Evolutionary conservation across 2,329 filamentous ascomycete genomes (phyloP).

Genomic region (Sporothrix pallida): DNA sequence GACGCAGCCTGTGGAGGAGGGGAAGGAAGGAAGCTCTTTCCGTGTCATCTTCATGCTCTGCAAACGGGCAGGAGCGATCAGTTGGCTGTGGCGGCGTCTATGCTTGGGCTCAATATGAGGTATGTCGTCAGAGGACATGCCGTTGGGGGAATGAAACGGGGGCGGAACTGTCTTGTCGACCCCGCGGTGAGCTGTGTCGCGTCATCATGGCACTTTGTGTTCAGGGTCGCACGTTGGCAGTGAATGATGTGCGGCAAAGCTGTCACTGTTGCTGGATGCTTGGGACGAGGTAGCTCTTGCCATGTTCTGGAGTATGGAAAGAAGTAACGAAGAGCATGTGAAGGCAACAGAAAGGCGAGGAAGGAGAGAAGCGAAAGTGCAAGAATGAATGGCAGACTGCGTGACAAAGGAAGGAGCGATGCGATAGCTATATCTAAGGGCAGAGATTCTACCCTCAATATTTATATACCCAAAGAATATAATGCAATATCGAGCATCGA

Average conservation of each 20-base stretch:
- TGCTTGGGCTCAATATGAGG: neutral
- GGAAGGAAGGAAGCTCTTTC: neutral
- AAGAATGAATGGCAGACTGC: neutral
- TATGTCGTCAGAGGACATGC: neutral
- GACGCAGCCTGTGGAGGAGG: neutral
- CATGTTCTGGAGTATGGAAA: neutral
- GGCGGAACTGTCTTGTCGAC: neutral
- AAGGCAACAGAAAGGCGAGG: neutral
- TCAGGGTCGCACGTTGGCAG: neutral
- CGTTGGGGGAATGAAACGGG: neutral
- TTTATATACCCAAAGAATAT: neutral
- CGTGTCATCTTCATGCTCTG: neutral
- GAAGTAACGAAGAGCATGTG: neutral
- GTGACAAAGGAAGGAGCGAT: neutral
- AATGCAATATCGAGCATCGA: neutral
- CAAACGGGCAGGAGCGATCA: conserved; percentile 13
- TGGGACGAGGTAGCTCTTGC: neutral
- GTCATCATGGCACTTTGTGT: neutral
- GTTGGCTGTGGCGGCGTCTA: neutral
- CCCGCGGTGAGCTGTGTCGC: neutral
- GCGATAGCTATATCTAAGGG: neutral
- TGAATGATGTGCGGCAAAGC: neutral
- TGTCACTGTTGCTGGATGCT: neutral
- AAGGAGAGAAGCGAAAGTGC: neutral
- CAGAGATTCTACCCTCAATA: neutral